Evolutionary conservation across 2,329 filamentous ascomycete species (phyloP).

Genomic region (Fonsecaea pugnacius): DNA sequence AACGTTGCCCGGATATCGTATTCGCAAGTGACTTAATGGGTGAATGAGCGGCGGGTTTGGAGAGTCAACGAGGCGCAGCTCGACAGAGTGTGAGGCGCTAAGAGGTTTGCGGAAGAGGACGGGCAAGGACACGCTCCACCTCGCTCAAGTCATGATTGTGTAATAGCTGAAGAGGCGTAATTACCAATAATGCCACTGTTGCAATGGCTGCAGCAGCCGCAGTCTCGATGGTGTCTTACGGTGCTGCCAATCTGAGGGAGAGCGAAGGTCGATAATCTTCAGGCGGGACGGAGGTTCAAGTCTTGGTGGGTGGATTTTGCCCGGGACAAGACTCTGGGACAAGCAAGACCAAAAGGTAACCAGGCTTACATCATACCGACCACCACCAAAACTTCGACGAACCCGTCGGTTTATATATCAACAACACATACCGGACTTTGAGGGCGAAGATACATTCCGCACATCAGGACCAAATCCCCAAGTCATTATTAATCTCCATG

Average conservation of each 20-base stretch:
- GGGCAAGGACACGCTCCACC: conserved; percentile 13
- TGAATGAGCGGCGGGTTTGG: conserved; percentile 17
- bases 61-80: conserved; percentile 27
- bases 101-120: conserved; percentile 30
- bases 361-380: conserved; percentile 13
- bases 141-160: conserved; percentile 34
- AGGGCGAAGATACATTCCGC: conserved; percentile 4
- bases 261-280: conserved; percentile 7
- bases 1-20: conserved; percentile 20
- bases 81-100: conserved; percentile 27
- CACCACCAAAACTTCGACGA: background rate
- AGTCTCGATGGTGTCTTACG: background rate
- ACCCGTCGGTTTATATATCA: background rate
- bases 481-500: conserved; percentile 17
- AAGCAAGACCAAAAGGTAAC: background rate
- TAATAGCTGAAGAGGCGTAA: conserved; percentile 24
- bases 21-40: conserved; percentile 23
- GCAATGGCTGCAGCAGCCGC: conserved; percentile 1
- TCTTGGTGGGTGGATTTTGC: conserved; percentile 9
- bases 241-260: conserved; percentile 1
- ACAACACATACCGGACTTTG: background rate
- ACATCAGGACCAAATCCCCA: conserved; percentile 13
- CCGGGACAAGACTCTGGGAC: background rate
- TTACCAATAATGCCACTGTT: conserved; percentile 19
- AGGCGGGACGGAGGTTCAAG: conserved; percentile 1